Percentiles rank a stretch among this genome's conserved stretches.
Conservation (phyloP, 169 alveolate genomes). For the Cyclospora cayetanensis region DNA sequence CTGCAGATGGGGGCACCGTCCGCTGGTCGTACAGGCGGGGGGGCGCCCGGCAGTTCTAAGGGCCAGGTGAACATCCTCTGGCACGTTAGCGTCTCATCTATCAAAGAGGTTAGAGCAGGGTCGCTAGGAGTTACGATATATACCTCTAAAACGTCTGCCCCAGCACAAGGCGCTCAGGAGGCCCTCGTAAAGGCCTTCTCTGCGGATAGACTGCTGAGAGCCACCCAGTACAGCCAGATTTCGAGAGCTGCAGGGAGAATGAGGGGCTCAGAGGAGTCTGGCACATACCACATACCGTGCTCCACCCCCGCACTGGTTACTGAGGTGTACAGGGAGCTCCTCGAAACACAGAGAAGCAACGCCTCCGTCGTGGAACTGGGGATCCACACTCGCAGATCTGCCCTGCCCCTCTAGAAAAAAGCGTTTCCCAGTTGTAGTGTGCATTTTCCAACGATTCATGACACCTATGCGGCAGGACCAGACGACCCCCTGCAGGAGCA, state of each 20-base stretch:
- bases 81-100: constrained; percentile 54
- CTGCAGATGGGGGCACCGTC: not conserved
- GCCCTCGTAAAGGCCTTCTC: constrained; percentile 8
- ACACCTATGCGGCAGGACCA: too few species aligned
- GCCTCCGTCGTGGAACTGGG: constrained; percentile 61
- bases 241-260: not conserved
- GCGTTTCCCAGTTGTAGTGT: too few species aligned
- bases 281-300: constrained; percentile 60
- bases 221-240: not conserved
- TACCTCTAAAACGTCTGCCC: not conserved
- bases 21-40: not conserved
- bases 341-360: constrained; percentile 53
- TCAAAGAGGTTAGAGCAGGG: not conserved
- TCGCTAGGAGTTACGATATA: constrained; percentile 13
- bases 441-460: too few species aligned
- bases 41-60: not conserved
- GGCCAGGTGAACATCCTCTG: constrained; percentile 7
- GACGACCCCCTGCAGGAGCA: too few species aligned
- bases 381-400: not conserved
- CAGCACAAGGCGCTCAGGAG: not conserved
- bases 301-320: constrained; percentile 7
- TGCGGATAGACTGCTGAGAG: not conserved
- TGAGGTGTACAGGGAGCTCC: constrained; percentile 63
- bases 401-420: too few species aligned
- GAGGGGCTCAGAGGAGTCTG: not conserved